phyloP scores from a whole-genome alignment of 176 grass and related monocot species.

The Tillandsia fasciculata region DNA sequence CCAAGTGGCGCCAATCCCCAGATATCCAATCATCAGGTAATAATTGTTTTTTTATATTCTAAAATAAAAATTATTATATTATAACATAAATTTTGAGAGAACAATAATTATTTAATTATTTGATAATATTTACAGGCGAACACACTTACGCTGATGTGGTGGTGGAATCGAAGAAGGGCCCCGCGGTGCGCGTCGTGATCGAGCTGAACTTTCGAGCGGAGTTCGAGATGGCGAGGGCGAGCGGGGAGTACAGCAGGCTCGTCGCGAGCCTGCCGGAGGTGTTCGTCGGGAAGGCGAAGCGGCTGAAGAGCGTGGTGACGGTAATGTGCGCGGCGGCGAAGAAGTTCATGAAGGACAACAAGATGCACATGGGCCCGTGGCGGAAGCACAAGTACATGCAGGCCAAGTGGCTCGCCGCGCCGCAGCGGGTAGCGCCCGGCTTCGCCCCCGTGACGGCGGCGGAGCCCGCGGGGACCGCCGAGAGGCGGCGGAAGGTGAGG shows the following conservation, averaged over 20 bases:
- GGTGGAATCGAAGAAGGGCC: conserved; percentile 51
- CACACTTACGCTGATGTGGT: conserved; percentile 81
- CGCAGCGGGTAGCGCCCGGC: conserved; percentile 10
- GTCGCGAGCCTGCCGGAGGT: conserved; percentile 50
- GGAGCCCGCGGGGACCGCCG: too few relatives aligned
- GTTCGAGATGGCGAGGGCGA: conserved; percentile 81
- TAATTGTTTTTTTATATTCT: not conserved
- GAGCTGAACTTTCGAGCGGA: conserved; percentile 73
- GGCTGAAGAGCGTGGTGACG: conserved; percentile 55
- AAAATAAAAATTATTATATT: not conserved
- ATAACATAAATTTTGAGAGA: not conserved
- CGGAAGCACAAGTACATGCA: conserved; percentile 52
- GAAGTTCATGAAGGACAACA: conserved; percentile 91
- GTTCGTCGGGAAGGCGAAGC: conserved; percentile 73
- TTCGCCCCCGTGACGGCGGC: conserved; percentile 10
- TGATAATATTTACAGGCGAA: conserved; percentile 41
- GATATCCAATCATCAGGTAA: conserved; percentile 80
- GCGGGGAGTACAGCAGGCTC: conserved; percentile 55
- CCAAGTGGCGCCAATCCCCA: conserved; percentile 67
- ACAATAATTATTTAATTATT: not conserved
- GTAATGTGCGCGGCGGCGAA: conserved; percentile 76
- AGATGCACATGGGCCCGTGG: conserved; percentile 91
- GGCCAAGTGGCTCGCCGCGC: conserved; percentile 14
- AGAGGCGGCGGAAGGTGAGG: too few relatives aligned
- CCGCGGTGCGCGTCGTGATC: conserved; percentile 54